phyloP scores from a whole-genome alignment of 1,284 basidiomycete genomes.

The Laetiporus sulphureus region DNA sequence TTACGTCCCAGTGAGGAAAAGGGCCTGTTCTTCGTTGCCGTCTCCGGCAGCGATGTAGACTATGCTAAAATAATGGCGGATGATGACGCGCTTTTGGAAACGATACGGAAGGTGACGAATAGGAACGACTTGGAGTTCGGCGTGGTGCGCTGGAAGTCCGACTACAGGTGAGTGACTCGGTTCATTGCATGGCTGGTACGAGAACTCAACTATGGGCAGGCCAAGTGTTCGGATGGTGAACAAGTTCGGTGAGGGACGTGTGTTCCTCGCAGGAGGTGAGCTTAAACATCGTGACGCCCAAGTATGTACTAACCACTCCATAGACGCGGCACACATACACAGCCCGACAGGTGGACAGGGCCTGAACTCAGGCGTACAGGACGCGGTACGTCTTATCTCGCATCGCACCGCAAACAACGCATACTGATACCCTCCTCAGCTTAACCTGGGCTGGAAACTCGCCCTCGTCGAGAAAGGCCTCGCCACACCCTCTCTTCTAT shows the following conservation, averaged over 20 bases:
- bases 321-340: constrained; percentile 22
- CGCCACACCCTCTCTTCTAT: constrained; percentile 16
- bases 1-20: constrained; percentile 6
- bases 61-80: neutral
- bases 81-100: constrained; percentile 1
- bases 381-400: neutral
- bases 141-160: constrained; percentile 4
- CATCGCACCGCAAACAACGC: neutral
- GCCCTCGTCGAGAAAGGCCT: constrained; percentile 22
- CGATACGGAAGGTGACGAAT: constrained; percentile 1
- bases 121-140: constrained; percentile 9
- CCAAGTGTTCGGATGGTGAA: constrained; percentile 33
- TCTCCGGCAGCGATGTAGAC: neutral
- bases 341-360: constrained; percentile 22
- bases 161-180: constrained; percentile 6
- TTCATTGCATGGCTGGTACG: neutral
- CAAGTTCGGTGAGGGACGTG: constrained; percentile 26
- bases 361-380: constrained; percentile 4
- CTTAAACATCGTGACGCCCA: too few relatives aligned
- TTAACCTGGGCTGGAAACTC: constrained; percentile 29
- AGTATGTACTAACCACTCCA: neutral
- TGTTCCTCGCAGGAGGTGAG: constrained; percentile 28
- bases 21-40: constrained; percentile 1
- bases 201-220: constrained; percentile 16
- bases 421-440: constrained; percentile 6